Evolutionary conservation across 2,329 filamentous ascomycete genomes (phyloP), one percentile per base, ranked within the genome.

Genomic region (Cladosporium sp.): DNA sequence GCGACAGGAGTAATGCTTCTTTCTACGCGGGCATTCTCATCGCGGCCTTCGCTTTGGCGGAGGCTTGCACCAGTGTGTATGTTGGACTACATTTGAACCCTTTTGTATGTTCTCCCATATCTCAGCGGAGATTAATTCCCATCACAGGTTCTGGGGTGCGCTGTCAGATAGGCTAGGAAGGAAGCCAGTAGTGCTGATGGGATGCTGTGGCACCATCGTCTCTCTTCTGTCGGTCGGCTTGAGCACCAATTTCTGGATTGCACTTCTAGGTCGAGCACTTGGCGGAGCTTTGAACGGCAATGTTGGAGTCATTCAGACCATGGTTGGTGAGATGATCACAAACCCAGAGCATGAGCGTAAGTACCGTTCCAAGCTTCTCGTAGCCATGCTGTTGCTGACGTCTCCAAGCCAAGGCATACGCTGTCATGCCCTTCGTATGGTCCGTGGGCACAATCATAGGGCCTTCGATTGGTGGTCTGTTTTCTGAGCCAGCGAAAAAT

Each of bases 371-470:
- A 85, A 89, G 72, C 76, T 84, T 80, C 54, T 32, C 42, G 16
- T 8, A 4, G 34, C 6, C 9, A 9, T 4, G 13, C n/a, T 9
- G 11, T 43, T 38, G 49, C 33, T 61, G 89, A 86, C n/a, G 14
- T 8, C 8, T 22, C 4, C 14, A 10, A 50, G 48, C 89, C 54
- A 83, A 86, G 56, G 91, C 91, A 28, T 95, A 91, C 68, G 84
- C 89, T 2, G 82, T 95, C 42, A 95, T 96, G 89, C 91, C 91
- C 0, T 95, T 95, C 65, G 86, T 95, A 7, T 96, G 91, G 90
- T 86, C 81, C 43, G 84, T 95, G 49, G 91, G 91, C 19, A 95
- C 89, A 9, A 95, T 95, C 58, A 78, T 95, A 49, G 91, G 91
- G 0, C 87, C 91, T 57, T 87, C 86, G 5, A 89, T 96, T 59